phyloP scores from a whole-genome alignment of 2,329 filamentous ascomycete species.

The Talaromyces sp. region DNA sequence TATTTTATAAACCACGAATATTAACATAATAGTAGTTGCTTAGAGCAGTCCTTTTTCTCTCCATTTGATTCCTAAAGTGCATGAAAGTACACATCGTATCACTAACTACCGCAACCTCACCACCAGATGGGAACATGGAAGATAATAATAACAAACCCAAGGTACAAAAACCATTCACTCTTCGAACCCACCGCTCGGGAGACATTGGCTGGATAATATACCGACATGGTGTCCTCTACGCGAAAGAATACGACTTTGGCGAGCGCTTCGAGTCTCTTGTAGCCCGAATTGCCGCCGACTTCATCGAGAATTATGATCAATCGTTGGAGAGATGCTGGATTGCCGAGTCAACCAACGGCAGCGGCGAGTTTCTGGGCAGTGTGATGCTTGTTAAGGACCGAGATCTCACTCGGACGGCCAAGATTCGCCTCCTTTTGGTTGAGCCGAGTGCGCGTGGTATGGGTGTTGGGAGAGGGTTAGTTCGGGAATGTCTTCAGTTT shows the following conservation, averaged over 20 bases:
- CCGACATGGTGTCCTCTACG: conserved; percentile 19
- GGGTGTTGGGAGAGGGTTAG: conserved; percentile 17
- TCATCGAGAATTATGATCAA: conserved; percentile 17
- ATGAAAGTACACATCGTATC: neutral
- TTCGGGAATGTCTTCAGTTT: conserved; percentile 18
- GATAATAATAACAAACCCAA: neutral
- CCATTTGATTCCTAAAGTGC: neutral
- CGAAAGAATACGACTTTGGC: conserved; percentile 17
- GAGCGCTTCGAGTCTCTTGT: conserved; percentile 17
- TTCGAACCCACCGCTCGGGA: conserved; percentile 17
- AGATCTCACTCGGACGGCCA: conserved; percentile 13
- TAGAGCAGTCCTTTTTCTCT: neutral
- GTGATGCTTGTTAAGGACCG: conserved; percentile 21
- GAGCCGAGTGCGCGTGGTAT: conserved; percentile 19
- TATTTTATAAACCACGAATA: too few species aligned
- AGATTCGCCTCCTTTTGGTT: conserved; percentile 20
- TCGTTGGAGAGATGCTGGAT: conserved; percentile 21
- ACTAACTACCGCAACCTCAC: neutral
- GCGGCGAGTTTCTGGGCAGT: conserved; percentile 15
- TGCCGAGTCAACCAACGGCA: conserved; percentile 15
- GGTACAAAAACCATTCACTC: conserved; percentile 20
- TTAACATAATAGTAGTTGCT: too few species aligned
- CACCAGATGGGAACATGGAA: neutral
- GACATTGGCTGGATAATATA: conserved; percentile 21
- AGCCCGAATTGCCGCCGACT: conserved; percentile 16